phyloP scores from a whole-genome alignment of 768 basidiomycete genomes.

The Candolleomyces eurysporus region DNA sequence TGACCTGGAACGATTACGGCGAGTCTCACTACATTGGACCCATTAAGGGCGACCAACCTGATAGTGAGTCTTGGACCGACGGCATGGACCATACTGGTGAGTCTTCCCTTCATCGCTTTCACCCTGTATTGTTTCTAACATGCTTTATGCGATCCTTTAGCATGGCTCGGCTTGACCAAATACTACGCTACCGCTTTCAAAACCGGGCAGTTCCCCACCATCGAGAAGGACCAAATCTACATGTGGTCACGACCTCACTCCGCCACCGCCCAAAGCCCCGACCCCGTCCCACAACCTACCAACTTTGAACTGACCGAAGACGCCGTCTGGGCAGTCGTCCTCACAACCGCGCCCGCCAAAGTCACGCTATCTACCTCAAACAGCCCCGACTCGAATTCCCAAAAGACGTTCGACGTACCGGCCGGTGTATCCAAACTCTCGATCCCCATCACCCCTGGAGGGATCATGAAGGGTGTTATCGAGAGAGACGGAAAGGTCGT shows the following conservation, averaged over 20 bases:
- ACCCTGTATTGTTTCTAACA: conserved; percentile 4
- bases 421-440: conserved; percentile 64
- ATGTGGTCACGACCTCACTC: conserved; percentile 75
- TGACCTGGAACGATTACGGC: conserved; percentile 76
- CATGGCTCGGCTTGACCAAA: conserved; percentile 60
- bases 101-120: conserved; percentile 8
- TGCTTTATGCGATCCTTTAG: conserved; percentile 26
- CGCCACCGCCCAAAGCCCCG: conserved; percentile 48
- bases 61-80: conserved; percentile 70
- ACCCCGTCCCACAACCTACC: conserved; percentile 52
- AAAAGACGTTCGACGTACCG: conserved; percentile 36
- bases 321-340: conserved; percentile 65
- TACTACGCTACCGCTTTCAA: conserved; percentile 75
- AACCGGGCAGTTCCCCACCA: conserved; percentile 56
- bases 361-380: conserved; percentile 55
- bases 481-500: conserved; percentile 45
- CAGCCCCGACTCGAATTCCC: conserved; percentile 33
- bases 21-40: conserved; percentile 83
- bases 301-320: conserved; percentile 61
- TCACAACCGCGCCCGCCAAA: conserved; percentile 53
- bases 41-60: conserved; percentile 68
- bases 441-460: conserved; percentile 51
- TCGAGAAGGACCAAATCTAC: conserved; percentile 59
- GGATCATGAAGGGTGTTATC: conserved; percentile 48
- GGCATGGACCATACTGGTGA: conserved; percentile 57